Evolutionary conservation across 257 asterid genomes (phyloP), one percentile per base, ranked within the genome.

Genomic region (Gardenia jasminoides): DNA sequence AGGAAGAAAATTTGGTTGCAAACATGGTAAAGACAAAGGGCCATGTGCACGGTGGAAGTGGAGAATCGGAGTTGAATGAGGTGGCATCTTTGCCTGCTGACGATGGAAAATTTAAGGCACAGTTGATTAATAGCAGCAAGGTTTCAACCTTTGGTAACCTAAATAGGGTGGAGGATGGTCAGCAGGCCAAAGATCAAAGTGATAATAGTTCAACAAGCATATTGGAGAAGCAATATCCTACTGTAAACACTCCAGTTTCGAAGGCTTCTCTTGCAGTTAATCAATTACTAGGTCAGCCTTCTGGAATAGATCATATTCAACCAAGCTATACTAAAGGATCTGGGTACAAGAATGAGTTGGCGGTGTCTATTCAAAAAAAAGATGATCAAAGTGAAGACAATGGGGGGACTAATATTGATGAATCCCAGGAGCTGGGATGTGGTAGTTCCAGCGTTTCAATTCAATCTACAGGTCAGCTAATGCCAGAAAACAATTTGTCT

Each of bases 1-100:
- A 82, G 90, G 93, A 92, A 86, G 99, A 93, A 39, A 78, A 76
- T 79, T n/a, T 84, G 41, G 82, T 82, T 81, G 82, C 87, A 78
- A 86, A 81, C 70, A 28, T 75, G 28, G 92, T 84, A 62, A 94
- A 90, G 84, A 74, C 83, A 41, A 88, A 85, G 80, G 84, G 83
- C 67, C 87, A 83, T 78, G 88, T 74, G 81, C 80, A 77, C 19
- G 82, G 68, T 70, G 84, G 71, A 65, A 82, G 88, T 69, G 93
- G 90, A 76, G 97, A 89, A 76, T 70, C 78, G 62, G 89, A 87
- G 72, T 83, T 87, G 59, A 92, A 89, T 78, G 87, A 86, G 75
- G 88, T 90, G 36, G 82, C 88, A 48, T 84, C 92, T 79, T 80
- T 83, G 80, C 82, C 77, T 52, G 44, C 85, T 68, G 66, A 70